phyloP scores from a whole-genome alignment of 2,329 filamentous ascomycete genomes.

The Fusarium chaquense region DNA sequence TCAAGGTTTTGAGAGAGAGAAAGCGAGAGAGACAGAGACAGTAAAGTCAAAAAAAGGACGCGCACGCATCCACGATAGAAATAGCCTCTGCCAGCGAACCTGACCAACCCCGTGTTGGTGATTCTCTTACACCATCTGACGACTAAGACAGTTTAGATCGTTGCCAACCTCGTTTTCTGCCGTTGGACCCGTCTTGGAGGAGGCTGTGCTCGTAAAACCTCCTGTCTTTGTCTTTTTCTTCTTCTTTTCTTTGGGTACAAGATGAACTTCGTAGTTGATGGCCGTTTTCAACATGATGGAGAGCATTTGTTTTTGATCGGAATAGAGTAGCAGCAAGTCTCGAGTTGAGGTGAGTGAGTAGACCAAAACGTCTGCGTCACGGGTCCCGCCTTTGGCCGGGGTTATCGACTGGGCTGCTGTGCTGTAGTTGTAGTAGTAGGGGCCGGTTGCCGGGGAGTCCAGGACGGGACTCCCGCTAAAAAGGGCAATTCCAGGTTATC shows the following conservation, averaged over 20 bases:
- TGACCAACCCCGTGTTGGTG: conserved; percentile 30
- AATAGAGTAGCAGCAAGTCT: background rate
- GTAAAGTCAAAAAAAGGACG: conserved; percentile 27
- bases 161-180: conserved; percentile 38
- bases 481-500: conserved; percentile 37
- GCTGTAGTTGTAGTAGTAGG: background rate
- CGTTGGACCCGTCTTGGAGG: conserved; percentile 20
- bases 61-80: conserved; percentile 33
- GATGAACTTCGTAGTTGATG: background rate
- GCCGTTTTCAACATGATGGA: background rate
- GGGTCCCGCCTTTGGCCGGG: conserved; percentile 25
- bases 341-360: background rate
- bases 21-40: background rate
- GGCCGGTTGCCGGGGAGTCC: conserved; percentile 38
- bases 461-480: conserved; percentile 42
- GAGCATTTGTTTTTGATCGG: background rate
- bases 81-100: conserved; percentile 2
- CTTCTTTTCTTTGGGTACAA: background rate
- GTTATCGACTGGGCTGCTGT: background rate
- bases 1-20: background rate
- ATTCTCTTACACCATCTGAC: conserved; percentile 33
- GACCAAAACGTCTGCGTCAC: conserved; percentile 38
- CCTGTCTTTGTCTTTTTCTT: background rate
- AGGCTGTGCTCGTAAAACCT: conserved; percentile 28
- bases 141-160: conserved; percentile 12